A percentile compares a stretch with the other conserved stretches of the same genome.
These are phyloP conservation scores for Colletotrichum limetticola DNA, from an alignment of 2,329 filamentous ascomycete species.

Conservation along the genomic window DNA sequence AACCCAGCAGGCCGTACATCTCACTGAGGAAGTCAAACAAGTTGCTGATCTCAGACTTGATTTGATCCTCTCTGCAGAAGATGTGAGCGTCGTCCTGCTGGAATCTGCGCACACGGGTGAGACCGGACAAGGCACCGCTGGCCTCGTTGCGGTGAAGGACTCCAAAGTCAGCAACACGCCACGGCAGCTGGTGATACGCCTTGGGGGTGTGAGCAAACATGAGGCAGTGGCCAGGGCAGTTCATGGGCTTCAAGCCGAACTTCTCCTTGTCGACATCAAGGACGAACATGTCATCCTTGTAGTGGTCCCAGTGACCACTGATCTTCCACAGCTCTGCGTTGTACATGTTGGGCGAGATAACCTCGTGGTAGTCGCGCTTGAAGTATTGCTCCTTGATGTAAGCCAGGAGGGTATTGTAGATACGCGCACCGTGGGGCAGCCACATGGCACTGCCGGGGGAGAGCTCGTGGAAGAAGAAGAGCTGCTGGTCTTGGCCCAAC, in stretches of 20 bases:
- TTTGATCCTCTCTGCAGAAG: conserved; percentile 88
- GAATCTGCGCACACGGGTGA: conserved; percentile 93
- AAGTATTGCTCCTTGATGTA: conserved; percentile 91
- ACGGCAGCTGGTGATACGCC: conserved; percentile 89
- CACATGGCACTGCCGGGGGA: conserved; percentile 96
- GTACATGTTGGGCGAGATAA: conserved; percentile 94
- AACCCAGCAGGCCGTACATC: conserved; percentile 82
- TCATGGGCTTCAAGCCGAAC: conserved; percentile 91
- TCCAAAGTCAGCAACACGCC: conserved; percentile 94
- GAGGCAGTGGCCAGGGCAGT: conserved; percentile 93
- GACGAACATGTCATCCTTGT: conserved; percentile 83
- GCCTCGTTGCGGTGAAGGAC: conserved; percentile 90
- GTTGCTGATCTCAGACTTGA: conserved; percentile 77
- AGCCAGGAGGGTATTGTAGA: conserved; percentile 88
- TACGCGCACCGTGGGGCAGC: conserved; percentile 89
- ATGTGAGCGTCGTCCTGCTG: conserved; percentile 97
- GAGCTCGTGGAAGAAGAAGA: conserved; percentile 95
- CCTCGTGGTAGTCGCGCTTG: conserved; percentile 93
- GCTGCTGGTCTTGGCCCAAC: conserved; percentile 94
- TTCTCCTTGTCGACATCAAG: conserved; percentile 85
- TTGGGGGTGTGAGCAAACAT: conserved; percentile 86
- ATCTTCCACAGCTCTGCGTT: conserved; percentile 93
- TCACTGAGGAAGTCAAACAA: conserved; percentile 88
- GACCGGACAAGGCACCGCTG: conserved; percentile 87
- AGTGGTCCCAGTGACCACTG: conserved; percentile 92